Base-by-base conservation (phyloP, 2,329 filamentous ascomycete species). In the Aspergillus alliaceus region DNA sequence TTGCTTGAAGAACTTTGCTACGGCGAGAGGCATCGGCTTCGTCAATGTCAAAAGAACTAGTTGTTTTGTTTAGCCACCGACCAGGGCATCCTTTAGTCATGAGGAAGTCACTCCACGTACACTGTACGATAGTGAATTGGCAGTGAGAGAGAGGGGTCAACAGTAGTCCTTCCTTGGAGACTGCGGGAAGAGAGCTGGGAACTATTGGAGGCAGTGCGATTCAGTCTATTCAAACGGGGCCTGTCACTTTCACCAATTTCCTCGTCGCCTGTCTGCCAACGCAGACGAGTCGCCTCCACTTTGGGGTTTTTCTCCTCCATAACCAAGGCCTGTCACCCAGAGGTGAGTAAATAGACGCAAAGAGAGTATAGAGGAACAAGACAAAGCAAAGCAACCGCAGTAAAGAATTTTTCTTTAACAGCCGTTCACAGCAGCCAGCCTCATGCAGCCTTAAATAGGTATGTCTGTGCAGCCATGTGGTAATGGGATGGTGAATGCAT, bases 41-140 rank as follows among this genome's bases (percentile, higher is more conserved):
- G 14, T 82, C 80, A 64, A 86, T 84, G 51, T 84, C 78, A 60
- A 81, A 84, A 4, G 81, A 82, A n/a, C 79, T 76, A 55, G 55
- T 40, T 25, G 3, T 12, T 6, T 29, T 27, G 8, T 5, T 44
- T 44, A 44, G 24, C 6, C 14, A 2, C 24, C 15, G 2, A 6
- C 15, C 14, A 32, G n/a, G 6, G 0, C 31, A 1, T 7, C 25
- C 7, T 25, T 51, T 34, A 40, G 52, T 54, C 34, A 53, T 60
- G 51, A 59, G 61, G 34, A 42, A 46, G 2, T 32, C 2, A 31
- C 14, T n/a, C 6, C n/a, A 32, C 57, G 50, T 59, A 71, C 59
- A 72, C 56, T 4, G 69, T 72, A 14, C 70, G 68, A 58, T 72
- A 72, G 49, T 69, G 65, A 24, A 70, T 69, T 5, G 70, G 70